Evolutionary conservation across 1,284 basidiomycete genomes (phyloP).

Genomic region (Malassezia obtusa): DNA sequence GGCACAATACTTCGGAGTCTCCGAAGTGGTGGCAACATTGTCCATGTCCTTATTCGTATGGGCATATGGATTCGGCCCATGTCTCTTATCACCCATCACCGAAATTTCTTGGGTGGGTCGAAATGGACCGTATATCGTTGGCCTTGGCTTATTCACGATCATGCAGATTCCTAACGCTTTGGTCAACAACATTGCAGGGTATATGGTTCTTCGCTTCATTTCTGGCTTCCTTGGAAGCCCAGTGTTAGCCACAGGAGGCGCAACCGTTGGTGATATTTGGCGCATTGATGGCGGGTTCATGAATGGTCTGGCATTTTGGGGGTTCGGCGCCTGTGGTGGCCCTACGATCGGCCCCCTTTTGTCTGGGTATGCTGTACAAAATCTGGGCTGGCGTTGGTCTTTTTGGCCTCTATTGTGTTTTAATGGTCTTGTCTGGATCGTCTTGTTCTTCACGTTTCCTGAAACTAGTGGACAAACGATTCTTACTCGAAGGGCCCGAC

Average conservation of each 20-base stretch:
- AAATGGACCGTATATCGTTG: slow-evolving; percentile 21
- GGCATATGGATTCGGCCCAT: slow-evolving; percentile 30
- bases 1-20: slow-evolving; percentile 32
- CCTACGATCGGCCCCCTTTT: slow-evolving; percentile 35
- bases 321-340: slow-evolving; percentile 18
- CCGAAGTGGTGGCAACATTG: slow-evolving; percentile 19
- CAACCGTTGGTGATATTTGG: slow-evolving; percentile 31
- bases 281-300: slow-evolving; percentile 10
- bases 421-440: slow-evolving; percentile 27
- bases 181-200: slow-evolving; percentile 8
- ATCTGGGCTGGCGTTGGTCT: slow-evolving; percentile 44
- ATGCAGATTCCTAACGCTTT: slow-evolving; percentile 19
- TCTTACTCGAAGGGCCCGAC: slow-evolving; percentile 14
- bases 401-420: slow-evolving; percentile 40
- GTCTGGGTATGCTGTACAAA: slow-evolving; percentile 32
- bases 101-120: slow-evolving; percentile 40
- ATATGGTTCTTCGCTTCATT: slow-evolving; percentile 41
- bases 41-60: slow-evolving; percentile 31
- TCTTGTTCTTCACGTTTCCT: slow-evolving; percentile 21
- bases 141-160: slow-evolving; percentile 16
- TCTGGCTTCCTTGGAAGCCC: slow-evolving; percentile 48
- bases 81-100: slow-evolving; percentile 40
- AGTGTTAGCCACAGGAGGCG: slow-evolving; percentile 44
- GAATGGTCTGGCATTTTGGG: slow-evolving; percentile 19
- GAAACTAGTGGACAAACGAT: slow-evolving; percentile 22